Evolutionary conservation across 768 basidiomycete species (phyloP).

Genomic region (Thelephora ganbajun): DNA sequence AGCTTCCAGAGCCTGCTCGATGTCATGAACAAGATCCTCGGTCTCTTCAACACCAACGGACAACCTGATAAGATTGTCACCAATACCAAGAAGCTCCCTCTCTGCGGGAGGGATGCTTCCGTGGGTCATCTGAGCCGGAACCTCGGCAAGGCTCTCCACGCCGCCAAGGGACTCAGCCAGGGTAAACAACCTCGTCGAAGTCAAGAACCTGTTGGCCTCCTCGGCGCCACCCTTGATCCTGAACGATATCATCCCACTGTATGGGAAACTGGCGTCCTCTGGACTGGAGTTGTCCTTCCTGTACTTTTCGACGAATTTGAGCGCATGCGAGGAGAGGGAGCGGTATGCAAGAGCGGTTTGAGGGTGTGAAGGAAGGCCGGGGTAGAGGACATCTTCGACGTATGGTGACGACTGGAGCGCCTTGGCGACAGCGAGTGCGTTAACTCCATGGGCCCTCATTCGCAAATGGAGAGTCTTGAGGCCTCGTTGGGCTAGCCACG

Average conservation of each 20-base stretch:
- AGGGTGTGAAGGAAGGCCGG: constrained; percentile 58
- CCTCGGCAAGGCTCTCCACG: constrained; percentile 82
- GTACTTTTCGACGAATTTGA: constrained; percentile 38
- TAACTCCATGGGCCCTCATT: constrained; percentile 75
- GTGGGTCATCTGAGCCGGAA: constrained; percentile 85
- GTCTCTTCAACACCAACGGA: constrained; percentile 83
- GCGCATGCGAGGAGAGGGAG: constrained; percentile 56
- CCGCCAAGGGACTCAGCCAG: constrained; percentile 87
- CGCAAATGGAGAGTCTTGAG: constrained; percentile 85
- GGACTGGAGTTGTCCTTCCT: constrained; percentile 16
- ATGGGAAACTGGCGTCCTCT: constrained; percentile 55
- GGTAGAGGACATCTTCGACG: constrained; percentile 80
- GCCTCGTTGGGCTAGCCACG: constrained; percentile 82
- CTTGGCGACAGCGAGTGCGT: constrained; percentile 64
- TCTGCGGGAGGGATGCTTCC: constrained; percentile 57
- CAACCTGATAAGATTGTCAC: constrained; percentile 61
- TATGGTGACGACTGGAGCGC: constrained; percentile 37
- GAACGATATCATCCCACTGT: constrained; percentile 81
- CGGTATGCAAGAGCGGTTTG: constrained; percentile 52
- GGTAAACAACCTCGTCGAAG: constrained; percentile 49
- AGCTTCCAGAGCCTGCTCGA: constrained; percentile 46
- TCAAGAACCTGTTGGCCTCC: constrained; percentile 57
- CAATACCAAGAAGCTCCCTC: constrained; percentile 60
- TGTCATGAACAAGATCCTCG: constrained; percentile 66
- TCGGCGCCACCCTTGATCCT: constrained; percentile 35